phyloP scores from a whole-genome alignment of 352 stramenopile species.

The Phytophthora litchii region DNA sequence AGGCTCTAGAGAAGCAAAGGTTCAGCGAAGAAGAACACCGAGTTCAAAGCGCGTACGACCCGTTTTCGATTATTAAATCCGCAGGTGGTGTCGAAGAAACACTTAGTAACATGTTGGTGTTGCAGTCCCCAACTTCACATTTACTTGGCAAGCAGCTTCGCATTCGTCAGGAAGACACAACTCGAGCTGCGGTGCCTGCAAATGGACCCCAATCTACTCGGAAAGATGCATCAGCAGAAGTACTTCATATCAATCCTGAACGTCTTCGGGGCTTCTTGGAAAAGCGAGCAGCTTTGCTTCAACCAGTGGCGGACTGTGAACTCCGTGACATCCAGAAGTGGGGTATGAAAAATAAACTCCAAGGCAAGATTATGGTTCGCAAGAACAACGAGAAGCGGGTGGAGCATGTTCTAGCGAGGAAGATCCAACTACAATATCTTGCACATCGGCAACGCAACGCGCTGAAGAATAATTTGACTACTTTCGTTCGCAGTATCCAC shows the following conservation, averaged over 20 bases:
- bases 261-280: conserved; percentile 44
- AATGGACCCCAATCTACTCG: neutral
- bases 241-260: conserved; percentile 37
- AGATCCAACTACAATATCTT: conserved; percentile 64
- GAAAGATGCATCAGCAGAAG: neutral
- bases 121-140: conserved; percentile 29
- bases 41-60: conserved; percentile 47
- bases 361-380: conserved; percentile 51
- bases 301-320: conserved; percentile 42
- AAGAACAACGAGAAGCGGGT: conserved; percentile 44
- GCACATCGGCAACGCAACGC: conserved; percentile 41
- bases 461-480: conserved; percentile 41
- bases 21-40: conserved; percentile 23
- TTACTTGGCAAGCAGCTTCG: conserved; percentile 52
- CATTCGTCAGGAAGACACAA: conserved; percentile 57
- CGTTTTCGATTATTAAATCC: conserved; percentile 61
- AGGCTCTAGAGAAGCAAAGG: conserved; percentile 25
- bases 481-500: conserved; percentile 38
- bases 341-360: conserved; percentile 52
- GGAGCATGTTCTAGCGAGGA: conserved; percentile 48
- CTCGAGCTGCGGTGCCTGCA: neutral
- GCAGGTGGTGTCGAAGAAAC: conserved; percentile 58
- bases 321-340: conserved; percentile 24
- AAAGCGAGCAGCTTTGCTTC: conserved; percentile 36
- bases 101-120: conserved; percentile 35